These are phyloP conservation scores for Phyllosticta citrichinensis DNA, from an alignment of 2,329 filamentous ascomycete species.

Conservation along the genomic window DNA sequence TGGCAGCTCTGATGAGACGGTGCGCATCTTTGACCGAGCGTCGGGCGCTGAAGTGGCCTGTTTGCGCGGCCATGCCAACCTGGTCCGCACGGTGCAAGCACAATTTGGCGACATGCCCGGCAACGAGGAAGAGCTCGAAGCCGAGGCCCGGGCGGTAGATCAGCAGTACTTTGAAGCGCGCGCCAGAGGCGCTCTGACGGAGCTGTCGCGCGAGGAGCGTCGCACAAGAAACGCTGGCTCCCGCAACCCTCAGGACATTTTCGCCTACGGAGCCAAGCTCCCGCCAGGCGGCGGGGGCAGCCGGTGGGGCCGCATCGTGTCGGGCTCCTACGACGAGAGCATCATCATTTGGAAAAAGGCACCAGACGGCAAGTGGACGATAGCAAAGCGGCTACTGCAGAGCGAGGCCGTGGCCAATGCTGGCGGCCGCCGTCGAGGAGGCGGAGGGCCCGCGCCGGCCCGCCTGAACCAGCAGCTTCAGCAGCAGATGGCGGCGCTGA, in stretches of 20 bases:
- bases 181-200: slow-evolving; percentile 33
- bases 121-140: slow-evolving; percentile 62
- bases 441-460: slow-evolving; percentile 8
- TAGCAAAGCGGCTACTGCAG: slow-evolving; percentile 64
- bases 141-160: slow-evolving; percentile 65
- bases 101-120: slow-evolving; percentile 84
- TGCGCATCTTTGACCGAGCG: slow-evolving; percentile 84
- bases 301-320: slow-evolving; percentile 87
- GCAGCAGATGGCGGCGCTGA: slow-evolving; percentile 37
- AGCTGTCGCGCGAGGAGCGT: slow-evolving; percentile 24
- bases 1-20: slow-evolving; percentile 90
- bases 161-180: slow-evolving; percentile 56
- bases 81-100: slow-evolving; percentile 91
- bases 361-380: slow-evolving; percentile 73
- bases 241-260: slow-evolving; percentile 62
- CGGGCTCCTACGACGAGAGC: slow-evolving; percentile 89
- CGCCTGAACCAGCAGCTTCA: slow-evolving; percentile 6
- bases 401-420: slow-evolving; percentile 51
- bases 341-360: slow-evolving; percentile 93
- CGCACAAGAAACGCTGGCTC: slow-evolving; percentile 57
- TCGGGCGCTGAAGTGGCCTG: slow-evolving; percentile 85
- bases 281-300: slow-evolving; percentile 86
- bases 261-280: slow-evolving; percentile 72
- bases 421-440: slow-evolving; percentile 30
- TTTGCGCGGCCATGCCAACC: slow-evolving; percentile 66